A percentile compares a stretch with the other conserved stretches of the same genome.
Conservation (phyloP, 202 grass and related monocot genomes). For the Elaeis oleifera region DNA sequence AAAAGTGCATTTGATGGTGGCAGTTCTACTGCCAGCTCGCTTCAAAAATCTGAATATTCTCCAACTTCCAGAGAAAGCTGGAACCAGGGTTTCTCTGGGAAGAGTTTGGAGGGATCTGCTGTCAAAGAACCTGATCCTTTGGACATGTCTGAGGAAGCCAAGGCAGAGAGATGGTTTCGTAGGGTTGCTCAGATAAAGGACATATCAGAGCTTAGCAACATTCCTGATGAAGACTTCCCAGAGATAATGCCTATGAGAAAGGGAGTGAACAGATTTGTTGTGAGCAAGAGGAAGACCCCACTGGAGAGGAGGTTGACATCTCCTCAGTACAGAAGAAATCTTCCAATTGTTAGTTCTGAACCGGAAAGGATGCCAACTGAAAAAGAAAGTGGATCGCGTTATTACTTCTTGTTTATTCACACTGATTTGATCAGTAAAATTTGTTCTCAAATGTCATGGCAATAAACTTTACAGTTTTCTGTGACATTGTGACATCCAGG, state of each 20-base stretch:
- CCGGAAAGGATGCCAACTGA: conserved; percentile 45
- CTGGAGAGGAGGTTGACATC: conserved; percentile 86
- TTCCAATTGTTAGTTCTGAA: conserved; percentile 67
- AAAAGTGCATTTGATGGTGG: conserved; percentile 9
- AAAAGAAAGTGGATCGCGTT: not conserved
- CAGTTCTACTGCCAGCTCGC: not conserved
- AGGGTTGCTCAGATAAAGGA: conserved; percentile 93
- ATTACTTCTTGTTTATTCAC: too few species aligned
- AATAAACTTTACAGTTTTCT: too few species aligned
- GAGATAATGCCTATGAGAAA: conserved; percentile 99
- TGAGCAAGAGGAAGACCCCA: conserved; percentile 94
- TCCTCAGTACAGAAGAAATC: conserved; percentile 68
- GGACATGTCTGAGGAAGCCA: conserved; percentile 98
- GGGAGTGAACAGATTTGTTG: conserved; percentile 90
- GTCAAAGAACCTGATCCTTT: conserved; percentile 72
- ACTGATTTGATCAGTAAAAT: too few species aligned
- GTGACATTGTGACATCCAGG: too few species aligned
- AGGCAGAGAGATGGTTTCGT: conserved; percentile 92
- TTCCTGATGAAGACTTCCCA: conserved; percentile 90
- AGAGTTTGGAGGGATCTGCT: conserved; percentile 80
- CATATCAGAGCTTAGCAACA: conserved; percentile 84
- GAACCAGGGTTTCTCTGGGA: conserved; percentile 30
- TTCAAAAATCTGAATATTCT: conserved; percentile 31
- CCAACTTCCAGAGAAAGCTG: conserved; percentile 29
- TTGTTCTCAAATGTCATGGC: too few species aligned